phyloP scores from a whole-genome alignment of 1,284 basidiomycete genomes.

The Cutaneotrichosporon dermatis region DNA sequence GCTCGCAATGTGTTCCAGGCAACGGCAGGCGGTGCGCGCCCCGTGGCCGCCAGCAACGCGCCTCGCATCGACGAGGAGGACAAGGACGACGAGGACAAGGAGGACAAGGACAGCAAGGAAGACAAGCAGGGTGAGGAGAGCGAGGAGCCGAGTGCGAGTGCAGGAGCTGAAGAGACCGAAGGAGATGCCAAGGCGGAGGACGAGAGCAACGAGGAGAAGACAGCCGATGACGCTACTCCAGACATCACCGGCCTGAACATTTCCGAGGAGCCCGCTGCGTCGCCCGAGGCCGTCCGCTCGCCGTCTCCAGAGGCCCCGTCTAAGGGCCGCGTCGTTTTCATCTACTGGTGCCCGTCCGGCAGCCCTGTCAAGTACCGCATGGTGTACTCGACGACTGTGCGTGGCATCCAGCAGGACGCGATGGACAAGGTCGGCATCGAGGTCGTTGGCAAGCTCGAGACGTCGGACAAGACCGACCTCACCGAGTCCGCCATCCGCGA shows the following conservation, averaged over 20 bases:
- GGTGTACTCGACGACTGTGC: slow-evolving; percentile 71
- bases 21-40: slow-evolving; percentile 34
- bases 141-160: slow-evolving; percentile 5
- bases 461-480: slow-evolving; percentile 70
- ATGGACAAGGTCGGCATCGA: slow-evolving; percentile 53
- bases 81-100: slow-evolving; percentile 8
- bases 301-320: slow-evolving; percentile 13
- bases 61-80: slow-evolving; percentile 16
- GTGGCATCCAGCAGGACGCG: slow-evolving; percentile 57
- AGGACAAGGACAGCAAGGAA: slow-evolving; percentile 9
- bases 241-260: slow-evolving; percentile 11
- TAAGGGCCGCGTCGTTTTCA: slow-evolving; percentile 59
- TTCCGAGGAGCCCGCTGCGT: slow-evolving; percentile 5
- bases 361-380: slow-evolving; percentile 79
- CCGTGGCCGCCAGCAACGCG: slow-evolving; percentile 19
- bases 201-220: slow-evolving; percentile 6
- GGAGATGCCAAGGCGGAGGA: slow-evolving; percentile 6
- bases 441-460: slow-evolving; percentile 60
- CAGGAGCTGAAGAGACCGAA: slow-evolving; percentile 1
- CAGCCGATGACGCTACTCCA: background rate
- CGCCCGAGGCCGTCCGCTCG: slow-evolving; percentile 2
- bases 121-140: slow-evolving; percentile 9
- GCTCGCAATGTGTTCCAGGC: slow-evolving; percentile 43
- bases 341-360: slow-evolving; percentile 76
- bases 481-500: slow-evolving; percentile 59